Base-by-base conservation (phyloP, 441 rosid species). In the Pelargonium myrrhifolium region DNA sequence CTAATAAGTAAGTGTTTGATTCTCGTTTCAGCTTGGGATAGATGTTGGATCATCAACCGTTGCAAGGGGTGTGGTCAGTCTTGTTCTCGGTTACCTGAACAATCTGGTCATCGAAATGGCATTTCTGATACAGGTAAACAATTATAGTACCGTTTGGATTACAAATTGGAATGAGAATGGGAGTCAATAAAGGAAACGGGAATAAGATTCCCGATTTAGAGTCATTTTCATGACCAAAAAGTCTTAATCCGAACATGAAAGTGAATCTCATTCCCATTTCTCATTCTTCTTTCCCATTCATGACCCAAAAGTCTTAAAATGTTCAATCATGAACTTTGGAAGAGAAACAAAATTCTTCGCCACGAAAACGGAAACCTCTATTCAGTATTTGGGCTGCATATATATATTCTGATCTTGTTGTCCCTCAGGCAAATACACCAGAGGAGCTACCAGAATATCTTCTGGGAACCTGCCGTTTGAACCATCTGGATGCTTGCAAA, bases 31-130 rank as follows among this genome's bases (percentile, higher is more conserved):
- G 98, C 88, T 93, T 68, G 98, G 92, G 39, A 85, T 93, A n/a
- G 97, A 93, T 77, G 85, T 93, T 65, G 97, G 97, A 21, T 90
- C 98, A 49, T 93, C 97, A 26, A 90, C 98, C 3, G 93, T 93
- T 65, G 98, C 98, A 55, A 85, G 98, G 76, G 98, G 98, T 24
- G 98, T 93, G 72, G 97, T 90, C 58, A 89, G 89, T 80, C 92
- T 93, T 74, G 97, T 93, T 71, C 97, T 93, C 14, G 97, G 98
- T 61, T 93, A 90, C 85, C 96, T 93, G 71, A 89, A 85, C 85
- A 90, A 90, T 75, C 83, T 90, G 78, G 96, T 93, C 42, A 87
- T 93, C 8, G 98, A 93, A 80, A 90, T 90, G 97, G 97, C 98
- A 40, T 90, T 93, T 72, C 76, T 93, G 83, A 62, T 93, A 73